Base-by-base conservation (phyloP, 768 basidiomycete species). In the Serendipita indica region DNA sequence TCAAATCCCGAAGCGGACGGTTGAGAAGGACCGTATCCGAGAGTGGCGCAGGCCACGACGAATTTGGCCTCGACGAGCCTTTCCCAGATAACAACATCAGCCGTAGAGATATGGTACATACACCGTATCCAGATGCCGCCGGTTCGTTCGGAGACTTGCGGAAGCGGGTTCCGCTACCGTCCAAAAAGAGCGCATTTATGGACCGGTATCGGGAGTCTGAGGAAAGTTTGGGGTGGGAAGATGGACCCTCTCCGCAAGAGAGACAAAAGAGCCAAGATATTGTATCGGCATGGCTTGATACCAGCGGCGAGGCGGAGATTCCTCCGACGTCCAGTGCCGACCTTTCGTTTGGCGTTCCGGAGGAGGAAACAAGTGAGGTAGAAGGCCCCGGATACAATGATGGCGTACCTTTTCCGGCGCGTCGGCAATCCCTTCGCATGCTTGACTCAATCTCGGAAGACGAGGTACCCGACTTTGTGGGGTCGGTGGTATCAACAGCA, bases 391-490 rank as follows among this genome's bases (percentile, higher is more conserved):
- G 13, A n/a, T n/a, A 10, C 35, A n/a, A 46, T 14, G 22, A 16
- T 46, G 14, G 14, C 12, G 22, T 16, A 10, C 45, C 45, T 10
- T 25, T 46, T 20, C 14, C 22, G 12, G 16, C 22, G 22, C 45
- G 45, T 46, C 14, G 14, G n/a, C 35, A 37, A 46, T 25, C 45
- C 14, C 45, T 46, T 25, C 13, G 45, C 12, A 46, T 25, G 25
- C 45, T 46, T 1, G 45, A 46, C 45, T 46, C 45, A 12, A 46
- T 46, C 25, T 46, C 45, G 22, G 45, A 46, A 22, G 45, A 46
- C 45, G 45, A 46, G 45, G 14, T 27, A 27, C 45, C 45, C 25
- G 45, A 14, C 22, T 46, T 46, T 46, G 45, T 27, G 14, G 45
- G 45, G 12, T 46, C 45, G 12, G 13, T 20, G 12, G 45, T 46